Percentiles rank a stretch among this genome's conserved stretches.
Conservation (phyloP, 345 rosid genomes). For the Rhodamnia rubescens region DNA sequence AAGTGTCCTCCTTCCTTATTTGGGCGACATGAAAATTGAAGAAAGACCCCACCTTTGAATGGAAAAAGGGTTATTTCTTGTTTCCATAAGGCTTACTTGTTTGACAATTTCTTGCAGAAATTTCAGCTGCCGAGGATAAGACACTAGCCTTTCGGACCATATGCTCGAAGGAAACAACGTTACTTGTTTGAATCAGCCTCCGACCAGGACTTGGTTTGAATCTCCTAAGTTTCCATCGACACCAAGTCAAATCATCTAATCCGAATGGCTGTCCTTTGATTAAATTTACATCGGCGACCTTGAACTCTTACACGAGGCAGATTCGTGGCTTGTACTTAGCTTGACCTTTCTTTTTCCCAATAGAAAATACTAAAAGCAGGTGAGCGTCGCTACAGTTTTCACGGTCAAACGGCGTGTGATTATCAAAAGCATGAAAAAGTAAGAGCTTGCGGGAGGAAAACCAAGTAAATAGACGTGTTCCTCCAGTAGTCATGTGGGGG, state of each 20-base stretch:
- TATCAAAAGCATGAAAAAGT: not conserved
- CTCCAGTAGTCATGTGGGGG: not conserved
- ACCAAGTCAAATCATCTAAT: not conserved
- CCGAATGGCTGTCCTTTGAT: not conserved
- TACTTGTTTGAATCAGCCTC: not conserved
- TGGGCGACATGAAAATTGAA: not conserved
- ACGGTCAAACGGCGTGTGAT: not conserved
- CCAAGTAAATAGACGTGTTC: not conserved
- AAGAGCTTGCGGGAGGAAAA: not conserved
- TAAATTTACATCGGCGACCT: not conserved
- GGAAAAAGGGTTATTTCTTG: not conserved
- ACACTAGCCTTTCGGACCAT: not conserved
- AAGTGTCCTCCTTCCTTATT: not conserved
- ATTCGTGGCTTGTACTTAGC: not conserved
- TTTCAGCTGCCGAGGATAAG: not conserved
- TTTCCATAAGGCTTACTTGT: not conserved
- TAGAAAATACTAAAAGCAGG: not conserved
- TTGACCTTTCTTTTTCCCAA: not conserved
- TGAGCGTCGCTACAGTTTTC: slow-evolving; percentile 2
- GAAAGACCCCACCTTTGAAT: not conserved
- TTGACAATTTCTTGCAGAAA: not conserved
- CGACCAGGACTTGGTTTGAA: not conserved
- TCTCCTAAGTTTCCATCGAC: not conserved
- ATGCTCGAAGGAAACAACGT: not conserved
- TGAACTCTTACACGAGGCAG: not conserved